These are phyloP conservation scores for Pelargonium myrrhifolium DNA, from an alignment of 441 rosid species.

Conservation along the genomic window DNA sequence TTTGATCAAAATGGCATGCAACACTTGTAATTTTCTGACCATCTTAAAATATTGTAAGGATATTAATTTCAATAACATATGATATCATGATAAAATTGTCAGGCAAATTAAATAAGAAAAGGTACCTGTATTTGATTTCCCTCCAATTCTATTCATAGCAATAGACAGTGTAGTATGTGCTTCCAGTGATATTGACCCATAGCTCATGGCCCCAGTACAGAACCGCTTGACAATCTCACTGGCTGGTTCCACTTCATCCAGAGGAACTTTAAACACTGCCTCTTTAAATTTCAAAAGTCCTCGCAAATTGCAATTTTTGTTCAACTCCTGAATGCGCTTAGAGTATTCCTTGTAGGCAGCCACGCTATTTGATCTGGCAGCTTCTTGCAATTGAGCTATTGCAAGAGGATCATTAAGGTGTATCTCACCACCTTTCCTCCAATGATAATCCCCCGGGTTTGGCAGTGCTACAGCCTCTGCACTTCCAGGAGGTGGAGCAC, in stretches of 20 bases:
- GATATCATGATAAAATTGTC: no score
- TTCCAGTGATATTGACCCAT: slow-evolving; percentile 96
- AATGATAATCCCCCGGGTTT: slow-evolving; percentile 97
- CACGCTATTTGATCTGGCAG: slow-evolving; percentile 85
- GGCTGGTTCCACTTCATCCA: slow-evolving; percentile 93
- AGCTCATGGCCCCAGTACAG: slow-evolving; percentile 99
- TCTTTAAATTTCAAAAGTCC: slow-evolving; percentile 90
- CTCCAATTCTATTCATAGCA: slow-evolving; percentile 98
- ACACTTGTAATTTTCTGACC: no score
- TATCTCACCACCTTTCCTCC: slow-evolving; percentile 97
- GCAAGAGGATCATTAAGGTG: slow-evolving; percentile 99
- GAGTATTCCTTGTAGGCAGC: slow-evolving; percentile 95
- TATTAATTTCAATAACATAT: no score
- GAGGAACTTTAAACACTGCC: slow-evolving; percentile 47
- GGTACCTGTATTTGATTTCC: slow-evolving; percentile 95
- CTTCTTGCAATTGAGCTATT: slow-evolving; percentile 93
- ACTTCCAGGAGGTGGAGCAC: slow-evolving; percentile 78
- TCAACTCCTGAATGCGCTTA: slow-evolving; percentile 83
- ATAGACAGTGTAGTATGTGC: slow-evolving; percentile 83
- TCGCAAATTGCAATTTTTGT: slow-evolving; percentile 86
- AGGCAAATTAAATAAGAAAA: not conserved
- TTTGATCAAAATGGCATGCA: no score
- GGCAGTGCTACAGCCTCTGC: slow-evolving; percentile 93
- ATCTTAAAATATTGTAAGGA: no score
- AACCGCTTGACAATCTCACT: slow-evolving; percentile 98